Percentiles rank a stretch among this genome's conserved stretches.
Conservation (phyloP, 2,329 filamentous ascomycete species). For the Amauroascus niger region DNA sequence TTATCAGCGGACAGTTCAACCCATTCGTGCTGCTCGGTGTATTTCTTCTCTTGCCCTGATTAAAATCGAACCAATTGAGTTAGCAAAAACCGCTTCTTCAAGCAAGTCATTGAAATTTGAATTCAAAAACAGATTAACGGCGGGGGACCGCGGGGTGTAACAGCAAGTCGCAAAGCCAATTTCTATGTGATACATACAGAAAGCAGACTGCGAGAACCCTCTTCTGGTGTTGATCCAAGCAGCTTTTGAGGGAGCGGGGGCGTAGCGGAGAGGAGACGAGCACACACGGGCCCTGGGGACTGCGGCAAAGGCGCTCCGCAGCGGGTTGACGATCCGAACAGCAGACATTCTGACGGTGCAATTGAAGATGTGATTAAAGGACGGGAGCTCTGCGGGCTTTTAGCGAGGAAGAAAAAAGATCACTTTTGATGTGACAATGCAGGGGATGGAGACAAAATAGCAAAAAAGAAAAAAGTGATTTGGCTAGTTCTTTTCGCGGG, state of each 20-base stretch:
- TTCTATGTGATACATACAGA: constrained; percentile 26
- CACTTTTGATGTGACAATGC: background rate
- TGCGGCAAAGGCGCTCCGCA: constrained; percentile 14
- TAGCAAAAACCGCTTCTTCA: too few species aligned
- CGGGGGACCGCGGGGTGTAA: background rate
- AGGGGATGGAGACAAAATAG: background rate
- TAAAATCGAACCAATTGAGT: background rate
- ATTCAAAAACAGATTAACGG: background rate
- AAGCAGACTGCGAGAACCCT: constrained; percentile 35
- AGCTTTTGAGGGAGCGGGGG: constrained; percentile 6
- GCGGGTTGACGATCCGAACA: constrained; percentile 18
- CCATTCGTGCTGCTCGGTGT: constrained; percentile 98
- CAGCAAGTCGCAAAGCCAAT: background rate
- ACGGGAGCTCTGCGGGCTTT: too few species aligned
- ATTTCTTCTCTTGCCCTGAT: constrained; percentile 55
- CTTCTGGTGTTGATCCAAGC: constrained; percentile 19
- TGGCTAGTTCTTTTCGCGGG: too few species aligned
- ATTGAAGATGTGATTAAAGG: background rate
- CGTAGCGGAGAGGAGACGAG: constrained; percentile 13
- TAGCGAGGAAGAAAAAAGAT: too few species aligned
- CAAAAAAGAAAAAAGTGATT: too few species aligned
- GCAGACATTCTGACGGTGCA: constrained; percentile 27
- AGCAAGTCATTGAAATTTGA: too few species aligned
- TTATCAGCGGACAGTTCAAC: constrained; percentile 76
- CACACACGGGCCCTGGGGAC: constrained; percentile 13